Conservation (phyloP, 2,329 filamentous ascomycete species). For the Lecanosticta acicola region DNA sequence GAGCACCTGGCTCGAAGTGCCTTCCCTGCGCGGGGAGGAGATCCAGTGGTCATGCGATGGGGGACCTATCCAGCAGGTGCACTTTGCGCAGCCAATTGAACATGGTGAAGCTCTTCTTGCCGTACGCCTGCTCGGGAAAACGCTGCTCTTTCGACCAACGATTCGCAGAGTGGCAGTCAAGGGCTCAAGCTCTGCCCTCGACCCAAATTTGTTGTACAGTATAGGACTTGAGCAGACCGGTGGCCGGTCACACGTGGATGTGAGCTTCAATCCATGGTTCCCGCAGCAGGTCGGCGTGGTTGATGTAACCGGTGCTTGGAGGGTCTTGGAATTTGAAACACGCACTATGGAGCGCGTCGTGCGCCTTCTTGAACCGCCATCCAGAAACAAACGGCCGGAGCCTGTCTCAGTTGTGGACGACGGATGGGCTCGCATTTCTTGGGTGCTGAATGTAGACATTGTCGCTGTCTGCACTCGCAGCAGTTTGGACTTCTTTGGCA, state of each 20-base stretch:
- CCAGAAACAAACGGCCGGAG: constrained; percentile 28
- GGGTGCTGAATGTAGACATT: constrained; percentile 44
- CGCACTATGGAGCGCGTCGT: constrained; percentile 14
- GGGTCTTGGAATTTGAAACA: constrained; percentile 55
- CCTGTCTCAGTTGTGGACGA: constrained; percentile 32
- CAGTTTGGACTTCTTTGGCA: constrained; percentile 32
- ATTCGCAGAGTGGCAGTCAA: constrained; percentile 20
- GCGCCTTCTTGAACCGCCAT: constrained; percentile 6
- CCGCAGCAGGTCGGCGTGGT: constrained; percentile 60
- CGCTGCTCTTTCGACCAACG: constrained; percentile 45
- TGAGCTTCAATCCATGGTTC: constrained; percentile 59
- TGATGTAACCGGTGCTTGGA: constrained; percentile 62
- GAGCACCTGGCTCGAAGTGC: constrained; percentile 45
- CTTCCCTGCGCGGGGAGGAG: constrained; percentile 44
- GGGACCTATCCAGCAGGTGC: constrained; percentile 50
- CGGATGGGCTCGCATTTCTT: constrained; percentile 48
- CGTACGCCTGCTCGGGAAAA: constrained; percentile 43
- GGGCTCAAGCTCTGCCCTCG: constrained; percentile 45
- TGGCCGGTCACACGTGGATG: constrained; percentile 54
- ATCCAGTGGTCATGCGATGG: constrained; percentile 52
- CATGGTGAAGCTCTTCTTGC: constrained; percentile 44
- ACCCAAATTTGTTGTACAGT: constrained; percentile 50
- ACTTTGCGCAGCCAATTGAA: constrained; percentile 44
- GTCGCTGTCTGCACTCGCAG: constrained; percentile 51
- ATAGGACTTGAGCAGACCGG: constrained; percentile 52